These are phyloP conservation scores for Pleurotus tuoliensis DNA, from an alignment of 768 basidiomycete genomes.

Conservation along the genomic window DNA sequence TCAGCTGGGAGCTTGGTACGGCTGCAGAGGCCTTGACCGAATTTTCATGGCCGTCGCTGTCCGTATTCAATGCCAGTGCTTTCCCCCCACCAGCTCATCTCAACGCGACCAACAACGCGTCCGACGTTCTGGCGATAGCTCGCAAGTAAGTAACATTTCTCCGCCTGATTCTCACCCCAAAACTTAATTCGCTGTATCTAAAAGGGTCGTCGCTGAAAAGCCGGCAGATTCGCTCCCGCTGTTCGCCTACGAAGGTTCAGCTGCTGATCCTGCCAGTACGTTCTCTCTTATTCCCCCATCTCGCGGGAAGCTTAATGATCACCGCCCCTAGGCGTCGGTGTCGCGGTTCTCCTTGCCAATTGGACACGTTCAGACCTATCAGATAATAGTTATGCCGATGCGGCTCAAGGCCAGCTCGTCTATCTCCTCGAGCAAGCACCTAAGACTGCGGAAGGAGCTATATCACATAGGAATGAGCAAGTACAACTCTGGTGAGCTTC, in stretches of 20 bases:
- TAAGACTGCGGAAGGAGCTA: constrained; percentile 46
- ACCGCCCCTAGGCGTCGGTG: constrained; percentile 39
- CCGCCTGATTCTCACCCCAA: background rate
- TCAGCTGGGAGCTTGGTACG: constrained; percentile 61
- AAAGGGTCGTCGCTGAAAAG: constrained; percentile 35
- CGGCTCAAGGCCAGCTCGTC: constrained; percentile 42
- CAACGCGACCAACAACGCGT: constrained; percentile 24
- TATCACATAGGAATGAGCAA: constrained; percentile 50
- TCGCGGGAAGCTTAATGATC: constrained; percentile 6
- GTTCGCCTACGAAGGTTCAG: constrained; percentile 43
- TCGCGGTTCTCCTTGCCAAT: constrained; percentile 47
- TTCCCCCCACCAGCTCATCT: constrained; percentile 36
- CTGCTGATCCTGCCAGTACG: constrained; percentile 59
- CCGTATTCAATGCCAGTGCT: constrained; percentile 41
- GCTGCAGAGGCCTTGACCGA: constrained; percentile 55
- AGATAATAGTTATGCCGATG: constrained; percentile 32
- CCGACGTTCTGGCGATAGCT: constrained; percentile 39
- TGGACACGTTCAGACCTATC: constrained; percentile 39
- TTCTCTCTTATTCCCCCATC: constrained; percentile 1
- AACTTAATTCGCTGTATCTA: background rate
- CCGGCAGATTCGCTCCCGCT: constrained; percentile 35
- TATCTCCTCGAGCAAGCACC: constrained; percentile 45
- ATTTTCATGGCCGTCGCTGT: constrained; percentile 42
- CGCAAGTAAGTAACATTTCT: constrained; percentile 24
- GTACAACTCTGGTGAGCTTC: constrained; percentile 49